These are phyloP conservation scores for Dioscorea zingiberensis DNA, from an alignment of 106 monocot genomes.

Conservation along the genomic window DNA sequence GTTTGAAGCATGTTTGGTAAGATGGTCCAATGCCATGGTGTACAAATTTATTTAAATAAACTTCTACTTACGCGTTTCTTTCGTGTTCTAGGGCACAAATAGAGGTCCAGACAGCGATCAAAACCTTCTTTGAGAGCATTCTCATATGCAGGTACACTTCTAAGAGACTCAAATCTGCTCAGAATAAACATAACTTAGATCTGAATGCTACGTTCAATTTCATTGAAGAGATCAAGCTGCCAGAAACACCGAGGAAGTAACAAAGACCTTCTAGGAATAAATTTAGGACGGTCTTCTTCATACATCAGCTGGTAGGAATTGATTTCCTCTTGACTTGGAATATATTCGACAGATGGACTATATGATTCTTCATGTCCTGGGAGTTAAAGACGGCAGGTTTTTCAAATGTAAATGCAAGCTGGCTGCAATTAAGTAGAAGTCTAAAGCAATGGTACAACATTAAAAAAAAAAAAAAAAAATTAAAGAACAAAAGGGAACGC, in stretches of 20 bases:
- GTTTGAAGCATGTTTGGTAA: no score
- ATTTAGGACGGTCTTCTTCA: conserved; percentile 97
- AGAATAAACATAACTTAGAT: conserved; percentile 6
- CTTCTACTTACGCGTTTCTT: conserved; percentile 75
- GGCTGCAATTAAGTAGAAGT: background rate
- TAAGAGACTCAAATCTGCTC: conserved; percentile 67
- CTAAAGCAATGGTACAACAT: background rate
- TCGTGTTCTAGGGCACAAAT: conserved; percentile 82
- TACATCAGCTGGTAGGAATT: conserved; percentile 90
- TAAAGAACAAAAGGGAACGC: no score
- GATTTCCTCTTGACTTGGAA: conserved; percentile 92
- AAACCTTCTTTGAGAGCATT: conserved; percentile 75
- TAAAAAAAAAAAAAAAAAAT: background rate
- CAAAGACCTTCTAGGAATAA: conserved; percentile 83
- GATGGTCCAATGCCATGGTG: no score
- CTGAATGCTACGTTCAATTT: background rate
- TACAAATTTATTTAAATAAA: background rate
- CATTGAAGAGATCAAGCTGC: background rate
- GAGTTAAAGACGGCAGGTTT: background rate
- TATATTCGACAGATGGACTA: conserved; percentile 88
- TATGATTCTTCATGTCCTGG: conserved; percentile 94
- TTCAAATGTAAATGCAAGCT: no score
- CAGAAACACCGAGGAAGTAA: background rate
- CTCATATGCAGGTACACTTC: conserved; percentile 92
- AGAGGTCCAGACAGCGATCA: conserved; percentile 88